Evolutionary conservation across 2,329 filamentous ascomycete species (phyloP), one percentile per base, ranked within the genome.

Genomic region (Stachybotrys chartarum): DNA sequence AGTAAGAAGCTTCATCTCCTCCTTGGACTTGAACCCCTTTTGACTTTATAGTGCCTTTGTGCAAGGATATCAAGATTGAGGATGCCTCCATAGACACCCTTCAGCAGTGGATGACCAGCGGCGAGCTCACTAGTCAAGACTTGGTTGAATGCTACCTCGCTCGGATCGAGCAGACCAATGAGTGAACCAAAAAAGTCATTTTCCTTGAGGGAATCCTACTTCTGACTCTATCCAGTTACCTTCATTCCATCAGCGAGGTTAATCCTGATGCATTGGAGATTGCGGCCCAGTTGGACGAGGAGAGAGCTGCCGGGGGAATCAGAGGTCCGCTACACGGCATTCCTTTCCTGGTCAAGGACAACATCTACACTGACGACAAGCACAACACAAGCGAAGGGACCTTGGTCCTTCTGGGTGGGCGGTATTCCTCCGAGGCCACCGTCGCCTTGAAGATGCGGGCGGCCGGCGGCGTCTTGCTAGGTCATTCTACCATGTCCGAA

Each of bases 291-390:
- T 62, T 73, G 4, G 72, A 74, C 46, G 55, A 50, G 5, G 66
- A 72, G 56, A 63, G 71, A 4, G 59, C 60, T 1, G 54, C 56
- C 1, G 67, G 67, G 8, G 50, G 54, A 2, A 45, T 66, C 14
- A 56, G 63, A n/a, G 70, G 69, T 0, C 80, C 81, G 0, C 70
- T 86, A 1, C 82, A 87, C 65, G 84, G 84, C 1, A 76, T 87
- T 2, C 84, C 84, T 0, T 78, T 87, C 47, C 68, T 87, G 4
- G 76, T 87, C 69, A 87, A 87, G 69, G 81, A 85, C 68, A 86
- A 84, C 64, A 85, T 86, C 56, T 83, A 79, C 30, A 87, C 84
- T 0, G 65, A 69, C 1, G 83, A 86, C 63, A 65, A 75, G 58
- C 79, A 83, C 63, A 86, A 81, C 54, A 83, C 65, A 8, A 61